Evolutionary conservation across 306 rosid genomes (phyloP).

Genomic region (Rosa rugosa): DNA sequence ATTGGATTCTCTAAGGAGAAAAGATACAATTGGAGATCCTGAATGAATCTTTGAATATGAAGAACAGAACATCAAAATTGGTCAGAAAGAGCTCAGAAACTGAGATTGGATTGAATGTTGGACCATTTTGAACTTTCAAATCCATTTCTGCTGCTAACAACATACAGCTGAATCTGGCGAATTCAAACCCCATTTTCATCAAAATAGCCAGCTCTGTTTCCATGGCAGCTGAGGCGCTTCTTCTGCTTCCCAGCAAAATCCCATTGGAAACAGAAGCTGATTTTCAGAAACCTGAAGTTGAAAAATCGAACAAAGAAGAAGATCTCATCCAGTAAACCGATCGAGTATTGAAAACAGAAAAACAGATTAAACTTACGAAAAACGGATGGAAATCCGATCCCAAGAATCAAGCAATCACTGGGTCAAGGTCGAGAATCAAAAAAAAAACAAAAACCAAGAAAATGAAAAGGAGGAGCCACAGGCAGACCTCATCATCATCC

Average conservation of each 20-base stretch:
- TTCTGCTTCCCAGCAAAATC: not conserved
- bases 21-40: not conserved
- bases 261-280: slow-evolving; percentile 2
- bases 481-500: slow-evolving; percentile 39
- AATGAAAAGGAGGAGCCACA: slow-evolving; percentile 15
- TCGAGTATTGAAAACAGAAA: not conserved
- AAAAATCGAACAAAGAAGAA: not conserved
- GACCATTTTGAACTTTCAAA: not conserved
- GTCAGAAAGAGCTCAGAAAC: not conserved
- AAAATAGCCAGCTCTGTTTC: not conserved
- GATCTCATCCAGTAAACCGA: slow-evolving; percentile 16
- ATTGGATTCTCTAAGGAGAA: not conserved
- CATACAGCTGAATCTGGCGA: slow-evolving; percentile 6
- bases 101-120: slow-evolving; percentile 14
- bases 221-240: slow-evolving; percentile 4
- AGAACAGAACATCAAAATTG: not conserved
- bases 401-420: slow-evolving; percentile 19
- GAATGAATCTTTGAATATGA: not conserved
- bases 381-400: slow-evolving; percentile 21
- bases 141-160: not conserved
- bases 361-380: not conserved
- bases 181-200: not conserved
- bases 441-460: slow-evolving; percentile 13
- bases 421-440: slow-evolving; percentile 11
- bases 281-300: slow-evolving; percentile 18